Evolutionary conservation across 352 stramenopile species (phyloP).

Genomic region (Blastocystis sp.): DNA sequence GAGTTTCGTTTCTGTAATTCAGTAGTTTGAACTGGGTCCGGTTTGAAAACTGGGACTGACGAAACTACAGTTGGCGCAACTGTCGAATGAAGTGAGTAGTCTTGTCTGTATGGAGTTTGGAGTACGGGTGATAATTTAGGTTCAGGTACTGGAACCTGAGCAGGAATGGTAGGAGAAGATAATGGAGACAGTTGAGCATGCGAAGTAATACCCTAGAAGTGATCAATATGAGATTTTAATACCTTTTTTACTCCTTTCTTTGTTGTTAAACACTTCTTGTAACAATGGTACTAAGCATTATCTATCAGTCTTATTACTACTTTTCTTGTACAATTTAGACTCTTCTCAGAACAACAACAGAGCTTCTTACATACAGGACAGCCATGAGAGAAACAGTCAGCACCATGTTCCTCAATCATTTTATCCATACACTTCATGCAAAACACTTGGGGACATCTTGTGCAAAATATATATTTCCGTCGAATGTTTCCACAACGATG

Average conservation of each 20-base stretch:
- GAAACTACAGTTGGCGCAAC: not conserved
- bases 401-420: conserved; percentile 44
- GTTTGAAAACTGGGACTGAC: not conserved
- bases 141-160: not conserved
- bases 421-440: conserved; percentile 53
- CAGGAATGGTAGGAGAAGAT: not conserved
- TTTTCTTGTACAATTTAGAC: conserved; percentile 27
- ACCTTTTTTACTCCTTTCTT: conserved; percentile 38
- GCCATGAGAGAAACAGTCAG: conserved; percentile 26
- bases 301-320: not conserved
- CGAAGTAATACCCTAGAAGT: not conserved
- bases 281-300: conserved; percentile 46
- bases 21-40: not conserved
- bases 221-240: not conserved
- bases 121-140: not conserved
- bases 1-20: not conserved
- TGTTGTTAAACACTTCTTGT: conserved; percentile 55
- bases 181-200: not conserved
- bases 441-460: conserved; percentile 33
- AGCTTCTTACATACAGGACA: conserved; percentile 54
- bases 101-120: not conserved
- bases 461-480: conserved; percentile 21
- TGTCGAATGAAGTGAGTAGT: not conserved
- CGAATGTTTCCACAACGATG: conserved; percentile 45
- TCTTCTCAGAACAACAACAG: conserved; percentile 46